Evolutionary conservation across 2,329 filamentous ascomycete genomes (phyloP), one percentile per base, ranked within the genome.

Genomic region (Fusarium abutilonis): DNA sequence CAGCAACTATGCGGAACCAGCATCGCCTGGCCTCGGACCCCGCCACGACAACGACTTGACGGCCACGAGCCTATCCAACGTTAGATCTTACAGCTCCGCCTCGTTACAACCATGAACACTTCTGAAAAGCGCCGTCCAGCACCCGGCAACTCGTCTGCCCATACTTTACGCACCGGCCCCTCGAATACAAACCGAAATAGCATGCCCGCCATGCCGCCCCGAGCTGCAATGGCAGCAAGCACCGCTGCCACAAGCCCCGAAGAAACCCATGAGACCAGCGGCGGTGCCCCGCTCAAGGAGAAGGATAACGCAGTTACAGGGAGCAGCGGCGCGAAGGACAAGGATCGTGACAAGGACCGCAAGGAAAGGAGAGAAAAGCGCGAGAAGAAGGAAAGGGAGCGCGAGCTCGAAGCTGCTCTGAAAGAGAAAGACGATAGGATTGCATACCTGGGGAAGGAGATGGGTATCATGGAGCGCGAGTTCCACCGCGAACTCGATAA

Each of bases 401-500:
- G 66, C 1, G 70, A 71, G 35, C 64, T 71, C 15, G 68, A 74
- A 3, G 67, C 71, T 9, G 68, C 76, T 17, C 68, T 79, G 17
- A 73, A 75, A 49, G 80, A 82, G 31, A 82, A 81, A 67, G 83
- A 86, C 69, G 74, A 79, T 52, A 79, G 78, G 62, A 86, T 88
- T 59, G 76, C 79, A 8, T 73, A 77, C 39, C 79, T 87, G 39
- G 79, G 85, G 71, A 77, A 75, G 43, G 84, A 86, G 69, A 77
- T 87, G 52, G 73, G 69, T 13, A 72, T 79, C 29, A 83, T 85
- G 79, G 81, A 85, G 69, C 70, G 71, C 52, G 83, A 85, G 68
- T 86, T 87, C 70, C 74, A 76, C 49, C 78, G 77, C 32, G 79
- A 85, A 68, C 77, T 87, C 15, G 82, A 84, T 69, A 77, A 76